These are phyloP conservation scores for Calocera cornea DNA, from an alignment of 768 basidiomycete genomes.

Conservation along the genomic window DNA sequence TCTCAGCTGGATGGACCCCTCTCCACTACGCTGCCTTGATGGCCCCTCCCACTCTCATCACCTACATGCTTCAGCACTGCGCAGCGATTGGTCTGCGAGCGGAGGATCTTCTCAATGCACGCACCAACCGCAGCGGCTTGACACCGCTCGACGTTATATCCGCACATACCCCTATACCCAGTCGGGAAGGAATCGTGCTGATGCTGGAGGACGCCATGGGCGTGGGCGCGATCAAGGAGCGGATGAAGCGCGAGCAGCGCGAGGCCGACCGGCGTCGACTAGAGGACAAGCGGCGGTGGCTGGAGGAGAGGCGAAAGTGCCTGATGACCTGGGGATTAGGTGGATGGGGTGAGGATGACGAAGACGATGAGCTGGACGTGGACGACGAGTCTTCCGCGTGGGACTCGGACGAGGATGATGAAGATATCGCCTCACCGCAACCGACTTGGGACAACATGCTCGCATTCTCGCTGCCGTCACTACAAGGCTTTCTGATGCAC, in stretches of 20 bases:
- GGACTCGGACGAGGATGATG: neutral
- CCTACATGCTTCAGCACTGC: slow-evolving; percentile 84
- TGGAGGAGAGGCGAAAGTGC: slow-evolving; percentile 41
- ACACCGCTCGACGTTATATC: slow-evolving; percentile 84
- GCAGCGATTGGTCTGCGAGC: slow-evolving; percentile 38
- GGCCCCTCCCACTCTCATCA: slow-evolving; percentile 80
- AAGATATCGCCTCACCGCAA: neutral
- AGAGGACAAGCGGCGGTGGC: slow-evolving; percentile 45
- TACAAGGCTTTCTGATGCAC: slow-evolving; percentile 68
- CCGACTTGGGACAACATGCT: slow-evolving; percentile 42
- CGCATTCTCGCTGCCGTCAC: slow-evolving; percentile 69
- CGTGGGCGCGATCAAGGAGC: slow-evolving; percentile 13
- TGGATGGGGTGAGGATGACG: slow-evolving; percentile 35
- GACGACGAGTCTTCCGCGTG: slow-evolving; percentile 26
- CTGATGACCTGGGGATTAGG: slow-evolving; percentile 41
- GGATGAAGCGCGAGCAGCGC: slow-evolving; percentile 59
- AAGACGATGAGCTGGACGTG: slow-evolving; percentile 34
- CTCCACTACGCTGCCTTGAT: slow-evolving; percentile 83
- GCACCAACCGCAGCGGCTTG: slow-evolving; percentile 62
- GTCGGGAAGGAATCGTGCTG: slow-evolving; percentile 73
- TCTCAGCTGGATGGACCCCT: slow-evolving; percentile 82
- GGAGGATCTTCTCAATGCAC: slow-evolving; percentile 29
- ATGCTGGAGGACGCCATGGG: slow-evolving; percentile 83
- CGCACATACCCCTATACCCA: slow-evolving; percentile 65
- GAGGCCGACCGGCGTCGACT: slow-evolving; percentile 43